Base-by-base conservation (phyloP, 805 yeast genomes). In the Ogataea zsoltii region DNA sequence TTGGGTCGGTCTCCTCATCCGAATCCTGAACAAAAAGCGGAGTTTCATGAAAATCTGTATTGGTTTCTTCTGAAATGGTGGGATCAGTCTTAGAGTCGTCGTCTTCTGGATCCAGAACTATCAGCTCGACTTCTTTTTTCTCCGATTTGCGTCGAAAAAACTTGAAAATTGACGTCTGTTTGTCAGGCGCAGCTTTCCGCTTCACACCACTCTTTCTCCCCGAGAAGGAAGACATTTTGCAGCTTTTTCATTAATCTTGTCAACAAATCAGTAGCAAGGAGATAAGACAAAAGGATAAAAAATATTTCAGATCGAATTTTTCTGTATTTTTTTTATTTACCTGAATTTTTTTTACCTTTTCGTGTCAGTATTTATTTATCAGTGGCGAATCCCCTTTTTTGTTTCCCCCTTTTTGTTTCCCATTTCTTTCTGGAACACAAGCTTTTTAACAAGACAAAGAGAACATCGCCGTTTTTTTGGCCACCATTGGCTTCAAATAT, bases 121-220 rank as follows among this genome's bases (percentile, higher is more conserved):
- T 42, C n/a, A 48, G 38, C 30, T 53, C 49, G 9, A 31, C 34
- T 12, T 41, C 43, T 25, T 26, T 37, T 13, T 14, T 16, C 13
- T 43, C 49, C 3, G 46, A 9, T 11, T 40, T 39, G 2, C 41
- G 26, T 31, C 39, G 44, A 37, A 51, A 53, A 38, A 56, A 56
- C 35, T 49, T 51, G 43, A 56, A 40, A 26, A 56, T 56, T 1
- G 61, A 56, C 13, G 46, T 30, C 41, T 56, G 58, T 18, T 38
- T 38, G 28, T 31, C 14, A 2, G 41, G 5, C 15, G 41, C 23
- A 15, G 35, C 28, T 19, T 13, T 29, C 13, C 34, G 30, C 40
- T 39, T 30, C 29, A n/a, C 26, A 34, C 26, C 28, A n/a, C 16
- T 12, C 30, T 17, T 30, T 18, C 18, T 21, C 10, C 14, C 19